phyloP scores from a whole-genome alignment of 2,329 filamentous ascomycete species.

The Fusarium albosuccineum region DNA sequence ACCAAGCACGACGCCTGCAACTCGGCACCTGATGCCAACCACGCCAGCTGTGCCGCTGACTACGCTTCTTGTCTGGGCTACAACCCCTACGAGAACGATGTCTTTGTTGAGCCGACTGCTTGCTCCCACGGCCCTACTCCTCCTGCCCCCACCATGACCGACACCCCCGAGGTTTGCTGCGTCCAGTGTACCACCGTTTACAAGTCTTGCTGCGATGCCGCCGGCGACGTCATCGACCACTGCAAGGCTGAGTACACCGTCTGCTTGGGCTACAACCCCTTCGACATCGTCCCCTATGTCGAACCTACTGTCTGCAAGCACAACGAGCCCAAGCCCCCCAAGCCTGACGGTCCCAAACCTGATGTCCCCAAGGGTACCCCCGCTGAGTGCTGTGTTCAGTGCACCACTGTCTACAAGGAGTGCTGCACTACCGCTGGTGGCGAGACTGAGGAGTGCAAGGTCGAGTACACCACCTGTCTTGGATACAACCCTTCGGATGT shows the following conservation, averaged over 20 bases:
- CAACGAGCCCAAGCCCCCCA: slow-evolving; percentile 18
- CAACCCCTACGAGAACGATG: slow-evolving; percentile 8
- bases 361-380: background rate
- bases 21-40: slow-evolving; percentile 4
- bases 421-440: slow-evolving; percentile 17
- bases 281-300: slow-evolving; percentile 20
- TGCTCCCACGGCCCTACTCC: slow-evolving; percentile 10
- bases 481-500: slow-evolving; percentile 28
- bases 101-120: slow-evolving; percentile 9
- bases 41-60: slow-evolving; percentile 9
- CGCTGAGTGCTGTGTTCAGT: slow-evolving; percentile 14
- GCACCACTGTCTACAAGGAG: slow-evolving; percentile 30
- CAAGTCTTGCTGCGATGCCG: slow-evolving; percentile 26
- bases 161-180: slow-evolving; percentile 24
- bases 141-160: slow-evolving; percentile 14
- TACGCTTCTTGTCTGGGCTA: slow-evolving; percentile 11
- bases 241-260: slow-evolving; percentile 33
- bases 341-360: background rate
- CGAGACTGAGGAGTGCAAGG: slow-evolving; percentile 21
- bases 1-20: slow-evolving; percentile 8
- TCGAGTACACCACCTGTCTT: slow-evolving; percentile 24
- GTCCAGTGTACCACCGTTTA: slow-evolving; percentile 13
- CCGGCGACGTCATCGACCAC: slow-evolving; percentile 21
- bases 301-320: slow-evolving; percentile 36
- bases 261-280: slow-evolving; percentile 36